Conservation (phyloP, 1,139 yeast species). For the Saccharomyces hybrid region DNA sequence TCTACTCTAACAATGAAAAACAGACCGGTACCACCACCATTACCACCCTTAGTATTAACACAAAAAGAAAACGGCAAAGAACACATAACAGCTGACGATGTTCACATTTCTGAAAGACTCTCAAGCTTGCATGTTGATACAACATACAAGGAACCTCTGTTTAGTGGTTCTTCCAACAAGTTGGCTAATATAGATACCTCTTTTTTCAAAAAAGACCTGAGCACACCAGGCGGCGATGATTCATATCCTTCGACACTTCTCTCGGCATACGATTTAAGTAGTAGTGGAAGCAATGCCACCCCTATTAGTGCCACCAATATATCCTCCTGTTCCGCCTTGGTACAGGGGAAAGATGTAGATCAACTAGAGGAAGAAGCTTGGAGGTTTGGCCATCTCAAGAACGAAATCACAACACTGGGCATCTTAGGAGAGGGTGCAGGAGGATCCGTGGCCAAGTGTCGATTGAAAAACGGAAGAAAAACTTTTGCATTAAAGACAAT, state of each 20-base stretch:
- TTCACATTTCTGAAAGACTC: neutral
- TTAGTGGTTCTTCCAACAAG: neutral
- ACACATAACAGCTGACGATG: conserved; percentile 2
- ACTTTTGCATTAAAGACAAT: conserved; percentile 81
- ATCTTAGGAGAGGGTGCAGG: conserved; percentile 91
- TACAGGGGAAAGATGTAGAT: conserved; percentile 36
- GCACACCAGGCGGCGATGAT: conserved; percentile 7
- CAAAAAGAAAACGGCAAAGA: neutral
- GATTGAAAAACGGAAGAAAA: conserved; percentile 43
- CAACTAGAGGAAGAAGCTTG: conserved; percentile 72
- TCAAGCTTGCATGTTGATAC: neutral
- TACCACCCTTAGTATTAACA: conserved; percentile 14
- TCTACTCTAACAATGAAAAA: conserved; percentile 11
- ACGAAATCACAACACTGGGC: conserved; percentile 53
- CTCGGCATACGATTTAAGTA: conserved; percentile 17
- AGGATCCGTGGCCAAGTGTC: conserved; percentile 80
- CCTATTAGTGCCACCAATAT: neutral
- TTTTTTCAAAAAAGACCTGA: neutral
- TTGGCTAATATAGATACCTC: neutral
- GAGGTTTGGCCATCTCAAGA: conserved; percentile 53
- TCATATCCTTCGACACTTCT: conserved; percentile 20
- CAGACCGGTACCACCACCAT: conserved; percentile 28
- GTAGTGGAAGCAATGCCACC: conserved; percentile 8
- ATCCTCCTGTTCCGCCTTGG: neutral
- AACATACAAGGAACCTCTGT: neutral